phyloP scores from a whole-genome alignment of 1,139 yeast species.

The Blastobotrys persicus region DNA sequence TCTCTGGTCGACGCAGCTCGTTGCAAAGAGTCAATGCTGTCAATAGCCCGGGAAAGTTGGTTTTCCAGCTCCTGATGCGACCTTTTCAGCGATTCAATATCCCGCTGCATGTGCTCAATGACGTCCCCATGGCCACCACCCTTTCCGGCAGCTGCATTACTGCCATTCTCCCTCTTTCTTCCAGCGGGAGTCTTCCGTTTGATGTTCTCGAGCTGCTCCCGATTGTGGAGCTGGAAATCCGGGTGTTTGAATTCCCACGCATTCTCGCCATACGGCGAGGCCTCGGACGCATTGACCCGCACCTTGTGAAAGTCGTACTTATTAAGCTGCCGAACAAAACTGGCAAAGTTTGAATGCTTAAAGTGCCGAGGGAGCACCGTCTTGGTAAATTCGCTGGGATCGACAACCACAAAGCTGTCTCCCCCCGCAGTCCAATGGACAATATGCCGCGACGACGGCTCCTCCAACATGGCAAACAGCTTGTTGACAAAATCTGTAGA shows the following conservation, averaged over 20 bases:
- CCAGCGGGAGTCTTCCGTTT: conserved; percentile 73
- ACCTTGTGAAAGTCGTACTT: conserved; percentile 97
- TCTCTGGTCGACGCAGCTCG: conserved; percentile 14
- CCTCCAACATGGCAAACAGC: conserved; percentile 78
- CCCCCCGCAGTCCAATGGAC: conserved; percentile 85
- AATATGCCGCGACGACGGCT: conserved; percentile 64
- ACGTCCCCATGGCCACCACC: not conserved
- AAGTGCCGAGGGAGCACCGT: conserved; percentile 84
- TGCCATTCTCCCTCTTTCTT: conserved; percentile 24
- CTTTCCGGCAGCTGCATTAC: conserved; percentile 11
- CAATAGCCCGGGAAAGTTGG: conserved; percentile 16
- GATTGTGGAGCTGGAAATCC: conserved; percentile 70
- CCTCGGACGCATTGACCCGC: conserved; percentile 52
- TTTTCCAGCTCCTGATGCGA: conserved; percentile 15
- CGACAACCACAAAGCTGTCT: conserved; percentile 82
- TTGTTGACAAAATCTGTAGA: conserved; percentile 30
- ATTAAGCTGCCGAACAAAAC: conserved; percentile 90
- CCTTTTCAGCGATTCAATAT: conserved; percentile 11
- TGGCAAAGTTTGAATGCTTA: conserved; percentile 87
- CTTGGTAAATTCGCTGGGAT: conserved; percentile 85
- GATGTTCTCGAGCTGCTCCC: conserved; percentile 71
- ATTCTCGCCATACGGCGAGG: conserved; percentile 66
- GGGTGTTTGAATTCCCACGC: conserved; percentile 94
- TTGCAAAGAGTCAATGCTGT: conserved; percentile 15
- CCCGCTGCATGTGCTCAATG: conserved; percentile 14